Evolutionary conservation across 2,329 filamentous ascomycete genomes (phyloP).

Genomic region (Trichophaea hybrida): DNA sequence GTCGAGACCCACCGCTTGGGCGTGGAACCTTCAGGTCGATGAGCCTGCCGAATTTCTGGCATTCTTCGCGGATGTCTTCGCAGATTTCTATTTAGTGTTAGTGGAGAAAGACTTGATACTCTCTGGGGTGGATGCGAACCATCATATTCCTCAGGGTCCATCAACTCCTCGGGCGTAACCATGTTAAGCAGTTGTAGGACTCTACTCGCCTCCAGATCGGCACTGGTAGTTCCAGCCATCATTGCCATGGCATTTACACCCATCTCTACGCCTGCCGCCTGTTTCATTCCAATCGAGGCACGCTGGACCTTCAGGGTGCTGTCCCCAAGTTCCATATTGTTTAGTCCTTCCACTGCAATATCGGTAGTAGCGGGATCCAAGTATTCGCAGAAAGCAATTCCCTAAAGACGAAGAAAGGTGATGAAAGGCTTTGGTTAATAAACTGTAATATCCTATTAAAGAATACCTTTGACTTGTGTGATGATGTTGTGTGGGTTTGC

Average conservation of each 20-base stretch:
- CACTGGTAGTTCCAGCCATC: constrained; percentile 77
- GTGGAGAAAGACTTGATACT: neutral
- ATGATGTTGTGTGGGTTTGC: neutral
- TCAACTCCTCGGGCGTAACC: constrained; percentile 88
- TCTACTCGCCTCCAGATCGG: constrained; percentile 62
- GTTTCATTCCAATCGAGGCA: constrained; percentile 86
- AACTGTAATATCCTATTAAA: constrained; percentile 17
- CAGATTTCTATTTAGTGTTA: constrained; percentile 58
- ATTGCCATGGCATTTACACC: constrained; percentile 96
- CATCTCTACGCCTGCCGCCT: constrained; percentile 82
- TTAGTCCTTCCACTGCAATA: constrained; percentile 76
- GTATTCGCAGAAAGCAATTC: constrained; percentile 95
- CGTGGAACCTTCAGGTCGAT: constrained; percentile 85
- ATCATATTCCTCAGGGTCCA: constrained; percentile 90
- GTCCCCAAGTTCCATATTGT: constrained; percentile 86
- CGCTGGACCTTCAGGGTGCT: constrained; percentile 71
- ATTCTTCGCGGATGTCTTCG: constrained; percentile 88
- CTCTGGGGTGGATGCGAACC: constrained; percentile 41
- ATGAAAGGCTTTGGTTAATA: constrained; percentile 22
- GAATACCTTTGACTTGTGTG: constrained; percentile 8
- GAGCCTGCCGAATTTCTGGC: constrained; percentile 74
- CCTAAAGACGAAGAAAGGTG: constrained; percentile 39
- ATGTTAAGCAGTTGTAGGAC: constrained; percentile 94
- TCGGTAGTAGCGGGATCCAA: constrained; percentile 58
- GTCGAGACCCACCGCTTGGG: constrained; percentile 65